Conservation (phyloP, 148 eudicot genomes). For the Camellia sinensis region DNA sequence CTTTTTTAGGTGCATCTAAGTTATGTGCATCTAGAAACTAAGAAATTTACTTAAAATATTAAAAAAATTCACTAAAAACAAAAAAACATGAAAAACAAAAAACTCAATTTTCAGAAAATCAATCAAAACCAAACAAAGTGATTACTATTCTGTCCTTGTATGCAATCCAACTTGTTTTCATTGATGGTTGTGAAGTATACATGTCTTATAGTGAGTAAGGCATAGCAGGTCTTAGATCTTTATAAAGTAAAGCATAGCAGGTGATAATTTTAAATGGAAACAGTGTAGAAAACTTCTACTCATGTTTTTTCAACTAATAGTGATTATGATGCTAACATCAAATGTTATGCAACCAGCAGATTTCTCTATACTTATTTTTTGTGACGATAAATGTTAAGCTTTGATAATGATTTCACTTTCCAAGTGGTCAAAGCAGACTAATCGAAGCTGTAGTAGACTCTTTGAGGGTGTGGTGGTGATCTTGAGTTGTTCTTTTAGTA, state of each 20-base stretch:
- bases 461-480: not conserved
- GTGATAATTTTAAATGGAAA: not conserved
- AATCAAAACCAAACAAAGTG: too few relatives aligned
- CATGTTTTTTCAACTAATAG: not conserved
- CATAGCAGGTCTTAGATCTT: not conserved
- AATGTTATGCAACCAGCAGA: not conserved
- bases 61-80: too few relatives aligned
- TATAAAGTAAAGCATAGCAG: not conserved
- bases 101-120: too few relatives aligned
- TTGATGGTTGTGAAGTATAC: too few relatives aligned
- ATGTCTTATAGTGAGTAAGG: too few relatives aligned
- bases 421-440: not conserved
- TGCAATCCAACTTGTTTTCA: too few relatives aligned
- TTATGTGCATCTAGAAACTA: too few relatives aligned
- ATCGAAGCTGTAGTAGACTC: not conserved
- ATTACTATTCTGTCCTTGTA: too few relatives aligned
- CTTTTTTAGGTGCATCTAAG: too few relatives aligned
- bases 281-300: not conserved
- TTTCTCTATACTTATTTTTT: not conserved
- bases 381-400: not conserved
- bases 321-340: not conserved
- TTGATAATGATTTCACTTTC: not conserved
- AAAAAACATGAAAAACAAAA: too few relatives aligned
- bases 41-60: too few relatives aligned
- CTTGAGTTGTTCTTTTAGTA: not conserved